Evolutionary conservation across 208 protist genomes (phyloP).

Genomic region (Porcisia deanei): DNA sequence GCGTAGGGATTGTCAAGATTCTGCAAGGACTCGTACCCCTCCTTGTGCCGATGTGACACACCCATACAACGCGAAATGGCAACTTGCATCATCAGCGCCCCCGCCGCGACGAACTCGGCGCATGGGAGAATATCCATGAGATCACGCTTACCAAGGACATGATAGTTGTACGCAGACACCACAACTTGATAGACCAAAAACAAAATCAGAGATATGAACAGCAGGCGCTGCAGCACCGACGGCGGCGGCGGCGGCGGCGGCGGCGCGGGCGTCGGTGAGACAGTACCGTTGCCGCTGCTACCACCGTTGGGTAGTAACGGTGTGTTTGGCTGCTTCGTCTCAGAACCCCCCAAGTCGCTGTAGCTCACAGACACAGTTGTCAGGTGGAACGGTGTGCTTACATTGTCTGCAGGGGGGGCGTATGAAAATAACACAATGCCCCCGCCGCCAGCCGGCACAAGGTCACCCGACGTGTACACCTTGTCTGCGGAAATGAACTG

Average conservation of each 20-base stretch:
- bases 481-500: slow-evolving; percentile 9
- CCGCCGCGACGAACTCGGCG: slow-evolving; percentile 38
- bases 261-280: background rate
- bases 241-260: background rate
- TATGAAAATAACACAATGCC: slow-evolving; percentile 26
- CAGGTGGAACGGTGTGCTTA: slow-evolving; percentile 13
- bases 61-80: slow-evolving; percentile 14
- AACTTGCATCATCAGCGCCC: slow-evolving; percentile 23
- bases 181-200: slow-evolving; percentile 47
- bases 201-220: slow-evolving; percentile 37
- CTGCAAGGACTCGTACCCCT: slow-evolving; percentile 28
- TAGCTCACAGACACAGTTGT: slow-evolving; percentile 24
- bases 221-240: slow-evolving; percentile 19
- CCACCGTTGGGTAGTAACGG: background rate
- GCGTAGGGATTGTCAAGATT: slow-evolving; percentile 28
- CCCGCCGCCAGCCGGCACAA: slow-evolving; percentile 17
- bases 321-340: background rate
- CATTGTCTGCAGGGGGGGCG: background rate
- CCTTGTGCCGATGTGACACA: background rate
- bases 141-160: slow-evolving; percentile 43
- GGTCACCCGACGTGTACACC: slow-evolving; percentile 23
- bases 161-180: slow-evolving; percentile 64
- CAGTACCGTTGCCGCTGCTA: background rate
- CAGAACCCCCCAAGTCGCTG: slow-evolving; percentile 2
- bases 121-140: slow-evolving; percentile 82